Base-by-base conservation (phyloP, 768 basidiomycete species). In the Lyophyllum shimeji region DNA sequence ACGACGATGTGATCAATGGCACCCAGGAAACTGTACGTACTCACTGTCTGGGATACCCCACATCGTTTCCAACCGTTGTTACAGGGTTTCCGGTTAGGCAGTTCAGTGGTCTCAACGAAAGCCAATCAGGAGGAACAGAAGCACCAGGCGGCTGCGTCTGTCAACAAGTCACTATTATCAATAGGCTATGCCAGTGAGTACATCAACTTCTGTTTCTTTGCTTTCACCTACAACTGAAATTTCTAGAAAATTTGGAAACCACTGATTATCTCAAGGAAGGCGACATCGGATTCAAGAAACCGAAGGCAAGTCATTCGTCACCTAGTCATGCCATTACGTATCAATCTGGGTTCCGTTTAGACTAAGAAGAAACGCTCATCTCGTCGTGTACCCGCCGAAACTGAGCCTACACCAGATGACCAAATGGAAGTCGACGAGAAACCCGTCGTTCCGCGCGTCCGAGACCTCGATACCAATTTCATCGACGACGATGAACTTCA, bases 401-500 rank as follows among this genome's bases (percentile, higher is more conserved):
- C 74, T 12, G 84, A 85, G 29, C 62, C 76, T 8, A 55, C 71
- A 7, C 72, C 71, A 29, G 81, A 81, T 33, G 79, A 81, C 58
- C 74, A 71, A 59, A 97, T 96, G 90, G 84, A 92, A 29, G 82
- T 95, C 52, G 95, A 97, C 65, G 74, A 82, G 62, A 85, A 82
- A 62, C 83, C 89, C n/a, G 75, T 83, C 55, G 73, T 85, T 24
- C 83, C 86, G 57, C 79, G 87, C 61, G 76, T 77, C 60, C 81
- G 89, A 64, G 84, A 94, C 68, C 78, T 93, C 50, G 85, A 95
- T 68, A 78, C 81, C 63, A 96, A 96, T 73, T 93, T 97, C 71
- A 89, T 98, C 60, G 97, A 98, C 73, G 97, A 99, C 70, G 97
- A 99, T 71, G 97, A 99, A 65, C 82, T 99, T 42, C 95, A 98